phyloP scores from a whole-genome alignment of 768 basidiomycete genomes.

The Fomitopsis pulvina region DNA sequence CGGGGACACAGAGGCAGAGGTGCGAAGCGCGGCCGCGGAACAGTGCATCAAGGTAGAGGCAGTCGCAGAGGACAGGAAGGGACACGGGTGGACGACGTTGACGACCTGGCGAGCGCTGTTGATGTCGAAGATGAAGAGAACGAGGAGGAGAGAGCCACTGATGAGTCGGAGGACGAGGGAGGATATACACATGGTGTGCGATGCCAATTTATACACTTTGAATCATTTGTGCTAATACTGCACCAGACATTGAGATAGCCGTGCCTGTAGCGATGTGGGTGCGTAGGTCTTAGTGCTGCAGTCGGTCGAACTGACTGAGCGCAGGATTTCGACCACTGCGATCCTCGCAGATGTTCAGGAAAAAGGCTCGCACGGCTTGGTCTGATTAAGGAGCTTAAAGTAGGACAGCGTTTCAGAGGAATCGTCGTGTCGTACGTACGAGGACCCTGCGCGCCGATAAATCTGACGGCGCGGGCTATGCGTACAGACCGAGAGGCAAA shows the following conservation, averaged over 20 bases:
- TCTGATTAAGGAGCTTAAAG: constrained; percentile 73
- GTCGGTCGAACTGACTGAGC: not conserved
- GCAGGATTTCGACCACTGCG: constrained; percentile 97
- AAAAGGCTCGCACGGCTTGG: constrained; percentile 87
- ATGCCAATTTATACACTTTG: not conserved
- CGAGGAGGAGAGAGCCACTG: constrained; percentile 24
- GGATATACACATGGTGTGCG: not conserved
- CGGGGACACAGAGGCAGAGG: not conserved
- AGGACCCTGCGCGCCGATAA: not conserved
- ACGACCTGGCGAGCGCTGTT: constrained; percentile 46
- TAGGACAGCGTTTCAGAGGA: constrained; percentile 85
- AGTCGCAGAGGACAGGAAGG: constrained; percentile 29
- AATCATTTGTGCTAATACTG: not conserved
- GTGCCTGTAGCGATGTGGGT: constrained; percentile 98
- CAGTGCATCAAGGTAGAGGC: constrained; percentile 26
- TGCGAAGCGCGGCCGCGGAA: constrained; percentile 2
- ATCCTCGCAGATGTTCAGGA: constrained; percentile 81
- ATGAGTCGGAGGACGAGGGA: constrained; percentile 13
- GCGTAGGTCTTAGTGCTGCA: constrained; percentile 28
- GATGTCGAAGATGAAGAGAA: constrained; percentile 46
- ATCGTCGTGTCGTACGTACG: constrained; percentile 83
- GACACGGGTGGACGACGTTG: constrained; percentile 14
- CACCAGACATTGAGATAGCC: constrained; percentile 15
- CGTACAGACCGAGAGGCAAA: constrained; percentile 72
- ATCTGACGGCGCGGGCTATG: not conserved